Evolutionary conservation across 2,329 filamentous ascomycete species (phyloP), one percentile per base, ranked within the genome.

Genomic region (Lachnellula hyalina): DNA sequence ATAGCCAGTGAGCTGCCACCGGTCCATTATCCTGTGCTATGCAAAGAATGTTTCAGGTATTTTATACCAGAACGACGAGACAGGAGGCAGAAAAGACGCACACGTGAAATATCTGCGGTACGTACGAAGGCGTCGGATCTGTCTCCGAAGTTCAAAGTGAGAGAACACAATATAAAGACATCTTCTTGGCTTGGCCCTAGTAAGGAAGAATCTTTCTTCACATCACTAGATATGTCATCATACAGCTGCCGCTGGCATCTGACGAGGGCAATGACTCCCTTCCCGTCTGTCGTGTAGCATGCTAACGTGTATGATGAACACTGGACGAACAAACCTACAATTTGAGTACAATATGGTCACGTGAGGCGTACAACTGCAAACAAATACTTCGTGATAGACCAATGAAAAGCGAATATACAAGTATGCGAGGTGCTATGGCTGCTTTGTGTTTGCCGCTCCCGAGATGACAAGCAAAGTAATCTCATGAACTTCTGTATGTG

Each of bases 251-350:
- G 49, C 41, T 56, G 49, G 50, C 54, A 53, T 49, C 48, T 58
- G 60, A 61, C 60, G 52, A 47, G 23, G 23, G 47, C 44, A 44
- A 49, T 57, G 47, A 54, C 53, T 56, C 45, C 40, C 52, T 61
- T 61, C 55, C 57, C 55, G 56, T 62, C 54, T 54, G 51, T 59
- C 56, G 59, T 53, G 53, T 61, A 63, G 52, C 52, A 62, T 55
- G 46, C 45, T 21, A 52, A 60, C 57, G 60, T 62, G 55, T 58
- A 56, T 41, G 51, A 40, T 46, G 53, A 38, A 54, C 32, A 55
- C 35, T 56, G 53, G 49, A 51, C 54, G 40, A 46, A 51, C 47
- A 49, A 51, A 55, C 49, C 45, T 54, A 49, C 51, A 42, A 35
- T 48, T 52, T 42, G 50, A 51, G 46, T 42, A 55, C 44, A 14